A percentile compares a stretch with the other conserved stretches of the same genome.
These are phyloP conservation scores for Teunomyces atbi DNA, from an alignment of 805 yeast genomes.

Conservation along the genomic window DNA sequence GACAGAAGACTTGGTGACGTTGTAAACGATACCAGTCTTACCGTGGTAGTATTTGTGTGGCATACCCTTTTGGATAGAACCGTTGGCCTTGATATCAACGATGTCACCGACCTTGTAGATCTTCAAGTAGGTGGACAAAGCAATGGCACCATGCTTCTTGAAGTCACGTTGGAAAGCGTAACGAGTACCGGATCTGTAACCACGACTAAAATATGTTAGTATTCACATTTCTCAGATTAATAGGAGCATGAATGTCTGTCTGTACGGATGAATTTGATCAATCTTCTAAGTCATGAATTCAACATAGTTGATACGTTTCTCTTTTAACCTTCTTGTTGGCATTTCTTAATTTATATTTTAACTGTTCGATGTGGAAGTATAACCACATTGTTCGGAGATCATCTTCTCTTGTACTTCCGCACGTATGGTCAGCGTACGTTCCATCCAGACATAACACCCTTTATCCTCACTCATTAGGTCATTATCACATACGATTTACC, in stretches of 20 bases:
- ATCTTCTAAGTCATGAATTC: too few species aligned
- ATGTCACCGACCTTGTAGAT: slow-evolving; percentile 98
- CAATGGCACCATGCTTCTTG: slow-evolving; percentile 93
- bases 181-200: slow-evolving; percentile 99
- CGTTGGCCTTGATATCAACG: slow-evolving; percentile 99
- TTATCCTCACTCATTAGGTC: not conserved
- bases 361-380: too few species aligned
- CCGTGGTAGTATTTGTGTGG: slow-evolving; percentile 99
- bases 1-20: slow-evolving; percentile 97
- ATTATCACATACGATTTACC: slow-evolving; percentile 38
- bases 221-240: not conserved
- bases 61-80: slow-evolving; percentile 99
- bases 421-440: not conserved
- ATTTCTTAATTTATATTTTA: too few species aligned
- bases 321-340: too few species aligned
- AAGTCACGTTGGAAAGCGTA: slow-evolving; percentile 99
- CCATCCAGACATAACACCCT: not conserved
- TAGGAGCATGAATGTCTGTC: not conserved
- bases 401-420: too few species aligned
- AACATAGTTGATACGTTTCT: too few species aligned
- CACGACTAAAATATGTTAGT: slow-evolving; percentile 53
- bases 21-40: slow-evolving; percentile 98
- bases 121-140: slow-evolving; percentile 96
- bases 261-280: not conserved
- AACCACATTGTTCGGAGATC: too few species aligned